Base-by-base conservation (phyloP, 768 basidiomycete genomes). In the Naganishia friedmannii region DNA sequence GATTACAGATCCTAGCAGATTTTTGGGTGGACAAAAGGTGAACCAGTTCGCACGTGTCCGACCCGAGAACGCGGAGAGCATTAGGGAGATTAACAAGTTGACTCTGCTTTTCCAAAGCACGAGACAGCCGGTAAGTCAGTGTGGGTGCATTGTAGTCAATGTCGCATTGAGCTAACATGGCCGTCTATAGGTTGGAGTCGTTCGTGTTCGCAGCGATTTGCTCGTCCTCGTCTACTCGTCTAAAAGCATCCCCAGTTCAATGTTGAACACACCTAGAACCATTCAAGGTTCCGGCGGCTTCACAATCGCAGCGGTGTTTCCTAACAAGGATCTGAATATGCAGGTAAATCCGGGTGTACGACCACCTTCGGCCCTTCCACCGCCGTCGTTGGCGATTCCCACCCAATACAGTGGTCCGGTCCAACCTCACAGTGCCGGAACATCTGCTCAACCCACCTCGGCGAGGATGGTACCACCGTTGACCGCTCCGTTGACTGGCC, bases 11-110 rank as follows among this genome's bases (percentile, higher is more conserved):
- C n/a, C 60, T 28, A 23, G 28, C 39, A 46, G 39, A 42, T 63
- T 46, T 28, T 37, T 63, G 39, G 60, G 60, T 6, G 60, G 31
- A 63, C 60, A 63, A n/a, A 63, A 46, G 42, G 60, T 45, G 34
- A 63, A 63, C n/a, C 60, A 63, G 60, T 63, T 63, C 39, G 60
- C 60, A 10, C 37, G 60, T 26, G 46, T 63, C 26, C 60, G 60
- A 26, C 60, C 60, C 12, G 60, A 63, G 10, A 63, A 42, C 28
- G 10, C 60, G 10, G 37, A 42, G 34, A 63, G 60, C 29, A 63
- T 15, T 2, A 1, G 9, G 32, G 60, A 45, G 39, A 63, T 63
- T 42, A 63, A 63, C 60, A 63, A 45, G 26, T 45, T 63, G n/a
- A 46, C 42, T 3, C 2, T 63, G 23, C 60, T 10, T 12, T 42